Base-by-base conservation (phyloP, 345 rosid genomes). In the Nephelium lappaceum region DNA sequence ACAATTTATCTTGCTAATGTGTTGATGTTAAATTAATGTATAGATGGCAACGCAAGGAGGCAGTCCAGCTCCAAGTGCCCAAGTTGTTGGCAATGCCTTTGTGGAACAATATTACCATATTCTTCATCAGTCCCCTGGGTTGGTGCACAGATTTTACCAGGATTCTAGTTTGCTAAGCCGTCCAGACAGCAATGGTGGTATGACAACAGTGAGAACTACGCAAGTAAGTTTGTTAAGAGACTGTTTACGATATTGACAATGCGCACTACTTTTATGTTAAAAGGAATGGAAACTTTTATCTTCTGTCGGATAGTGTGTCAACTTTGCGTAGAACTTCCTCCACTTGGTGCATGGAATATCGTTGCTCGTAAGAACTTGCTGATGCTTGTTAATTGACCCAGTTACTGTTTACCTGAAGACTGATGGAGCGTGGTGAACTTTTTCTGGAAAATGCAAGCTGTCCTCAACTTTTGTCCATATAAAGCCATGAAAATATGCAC, bases 31-130 rank as follows among this genome's bases (percentile, higher is more conserved):
- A 3, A 60, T 16, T 64, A 55, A 9, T 74, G 1, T 72, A 64
- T 65, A 88, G 93, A 91, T 88, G 94, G 92, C 92, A 72, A 81
- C 77, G 74, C 91, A 87, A 86, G 91, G 87, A 84, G 83, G 87
- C 38, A 82, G 75, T 85, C 74, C 81, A 73, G n/a, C 73, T 73
- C 89, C 85, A 63, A 81, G 76, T 80, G 89, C 89, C n/a, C 86
- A 83, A 78, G 82, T 86, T 47, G 88, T 90, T 72, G 95, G 92
- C 79, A 87, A 90, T 84, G 92, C 91, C 45, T 92, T 92, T 76
- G 93, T 87, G 73, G 88, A 85, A 83, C 95, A 90, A 71, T 91
- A 91, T 85, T 91, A 91, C 80, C 88, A 85, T 67, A 88, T 86
- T 74, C 95, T 91, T 83, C 95, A 87, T 73, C 87, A 85, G 19